Evolutionary conservation across 352 stramenopile species (phyloP).

Genomic region (Globisporangium lucens): DNA sequence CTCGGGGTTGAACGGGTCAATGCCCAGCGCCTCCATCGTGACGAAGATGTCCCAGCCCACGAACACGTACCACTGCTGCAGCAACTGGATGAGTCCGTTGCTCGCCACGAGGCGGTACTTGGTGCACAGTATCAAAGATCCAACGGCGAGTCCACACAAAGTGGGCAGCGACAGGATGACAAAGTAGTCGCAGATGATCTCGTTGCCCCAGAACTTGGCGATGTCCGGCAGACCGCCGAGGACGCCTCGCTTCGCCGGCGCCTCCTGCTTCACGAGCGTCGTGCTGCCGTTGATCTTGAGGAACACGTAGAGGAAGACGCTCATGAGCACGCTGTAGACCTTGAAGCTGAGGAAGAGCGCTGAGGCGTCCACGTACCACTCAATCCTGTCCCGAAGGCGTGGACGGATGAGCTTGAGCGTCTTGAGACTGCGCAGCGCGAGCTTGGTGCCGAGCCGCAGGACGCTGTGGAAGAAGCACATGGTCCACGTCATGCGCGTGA

Average conservation of each 20-base stretch:
- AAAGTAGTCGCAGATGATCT: conserved; percentile 57
- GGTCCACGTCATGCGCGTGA: conserved; percentile 33
- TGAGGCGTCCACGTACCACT: conserved; percentile 25
- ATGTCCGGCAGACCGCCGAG: conserved; percentile 35
- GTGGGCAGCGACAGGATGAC: conserved; percentile 43
- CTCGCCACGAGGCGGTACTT: conserved; percentile 37
- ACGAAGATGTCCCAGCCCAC: conserved; percentile 47
- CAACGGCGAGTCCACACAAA: conserved; percentile 33
- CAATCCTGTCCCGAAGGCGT: neutral
- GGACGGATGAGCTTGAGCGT: conserved; percentile 4
- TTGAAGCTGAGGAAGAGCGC: conserved; percentile 31
- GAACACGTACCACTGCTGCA: conserved; percentile 48
- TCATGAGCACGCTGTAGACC: conserved; percentile 27
- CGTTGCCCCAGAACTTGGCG: conserved; percentile 43
- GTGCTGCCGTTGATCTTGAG: conserved; percentile 30
- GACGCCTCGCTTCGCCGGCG: conserved; percentile 27
- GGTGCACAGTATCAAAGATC: conserved; percentile 30
- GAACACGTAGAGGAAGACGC: conserved; percentile 26
- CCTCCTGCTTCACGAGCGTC: conserved; percentile 41
- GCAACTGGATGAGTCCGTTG: conserved; percentile 42
- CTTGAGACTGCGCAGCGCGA: conserved; percentile 6
- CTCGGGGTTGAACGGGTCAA: conserved; percentile 35
- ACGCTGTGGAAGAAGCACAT: conserved; percentile 20
- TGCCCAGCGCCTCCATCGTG: conserved; percentile 32
- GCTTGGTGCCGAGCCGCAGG: neutral